phyloP scores from a whole-genome alignment of 2,329 filamentous ascomycete species.

The Penicillium sp. region DNA sequence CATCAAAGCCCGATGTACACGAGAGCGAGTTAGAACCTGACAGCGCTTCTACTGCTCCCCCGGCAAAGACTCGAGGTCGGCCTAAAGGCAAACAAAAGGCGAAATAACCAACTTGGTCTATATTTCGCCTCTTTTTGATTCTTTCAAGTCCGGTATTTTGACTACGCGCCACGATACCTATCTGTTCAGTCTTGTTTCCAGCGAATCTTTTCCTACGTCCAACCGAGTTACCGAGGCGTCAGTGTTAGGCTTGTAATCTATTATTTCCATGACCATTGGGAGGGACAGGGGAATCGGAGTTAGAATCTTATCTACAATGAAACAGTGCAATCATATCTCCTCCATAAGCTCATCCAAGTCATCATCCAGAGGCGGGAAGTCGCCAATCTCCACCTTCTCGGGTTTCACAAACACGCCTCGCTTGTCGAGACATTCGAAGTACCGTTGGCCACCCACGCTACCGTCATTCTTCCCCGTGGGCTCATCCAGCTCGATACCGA shows the following conservation, averaged over 20 bases:
- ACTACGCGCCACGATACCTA: conserved; percentile 19
- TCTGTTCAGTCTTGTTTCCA: conserved; percentile 15
- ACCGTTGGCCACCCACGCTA: conserved; percentile 46
- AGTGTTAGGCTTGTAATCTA: conserved; percentile 4
- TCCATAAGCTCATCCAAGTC: conserved; percentile 53
- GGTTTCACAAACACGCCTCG: conserved; percentile 59
- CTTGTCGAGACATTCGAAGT: conserved; percentile 51
- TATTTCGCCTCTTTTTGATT: not conserved
- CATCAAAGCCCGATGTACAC: conserved; percentile 20
- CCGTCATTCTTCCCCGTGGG: conserved; percentile 63
- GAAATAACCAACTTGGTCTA: conserved; percentile 10
- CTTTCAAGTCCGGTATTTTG: conserved; percentile 11
- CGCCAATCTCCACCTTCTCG: conserved; percentile 58
- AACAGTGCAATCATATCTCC: conserved; percentile 43
- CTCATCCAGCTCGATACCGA: conserved; percentile 59
- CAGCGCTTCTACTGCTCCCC: conserved; percentile 5
- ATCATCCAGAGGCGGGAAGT: conserved; percentile 53
- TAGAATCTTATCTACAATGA: conserved; percentile 3
- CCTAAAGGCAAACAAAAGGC: conserved; percentile 35
- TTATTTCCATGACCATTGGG: conserved; percentile 7
- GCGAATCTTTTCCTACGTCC: conserved; percentile 10
- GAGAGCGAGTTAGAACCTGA: conserved; percentile 19
- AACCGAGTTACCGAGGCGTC: not conserved
- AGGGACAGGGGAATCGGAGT: conserved; percentile 3
- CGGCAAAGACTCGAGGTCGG: conserved; percentile 21